phyloP scores from a whole-genome alignment of 345 rosid genomes.

The Pistacia integerrima region DNA sequence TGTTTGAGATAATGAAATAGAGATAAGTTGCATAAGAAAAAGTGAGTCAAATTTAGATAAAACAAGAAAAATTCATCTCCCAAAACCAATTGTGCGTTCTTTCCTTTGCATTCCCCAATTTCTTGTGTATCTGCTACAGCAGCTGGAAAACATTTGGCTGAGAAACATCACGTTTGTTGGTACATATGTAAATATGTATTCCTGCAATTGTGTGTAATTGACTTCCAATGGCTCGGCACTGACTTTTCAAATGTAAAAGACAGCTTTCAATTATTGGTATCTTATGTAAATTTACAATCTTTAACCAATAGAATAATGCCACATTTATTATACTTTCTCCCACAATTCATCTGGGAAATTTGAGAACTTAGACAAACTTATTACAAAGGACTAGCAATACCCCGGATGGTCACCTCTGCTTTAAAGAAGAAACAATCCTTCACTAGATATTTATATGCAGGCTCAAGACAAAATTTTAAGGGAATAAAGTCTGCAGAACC shows the following conservation, averaged over 20 bases:
- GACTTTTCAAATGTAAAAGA: conserved; percentile 13
- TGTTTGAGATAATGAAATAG: no score
- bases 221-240: conserved; percentile 12
- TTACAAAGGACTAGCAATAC: conserved; percentile 25
- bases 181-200: neutral
- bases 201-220: conserved; percentile 2
- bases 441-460: conserved; percentile 22
- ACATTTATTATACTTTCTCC: neutral
- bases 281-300: neutral
- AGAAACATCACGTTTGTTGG: conserved; percentile 2
- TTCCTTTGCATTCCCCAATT: no score
- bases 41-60: no score
- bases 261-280: no score
- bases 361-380: neutral
- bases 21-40: no score
- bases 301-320: conserved; percentile 4
- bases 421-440: conserved; percentile 36
- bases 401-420: conserved; percentile 40
- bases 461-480: conserved; percentile 7
- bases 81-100: no score
- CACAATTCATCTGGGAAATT: no score
- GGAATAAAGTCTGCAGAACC: conserved; percentile 25
- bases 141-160: conserved; percentile 76
- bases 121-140: conserved; percentile 87
- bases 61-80: no score